These are phyloP conservation scores for Stephania japonica DNA, from an alignment of 164 flowering plant species.

Conservation along the genomic window DNA sequence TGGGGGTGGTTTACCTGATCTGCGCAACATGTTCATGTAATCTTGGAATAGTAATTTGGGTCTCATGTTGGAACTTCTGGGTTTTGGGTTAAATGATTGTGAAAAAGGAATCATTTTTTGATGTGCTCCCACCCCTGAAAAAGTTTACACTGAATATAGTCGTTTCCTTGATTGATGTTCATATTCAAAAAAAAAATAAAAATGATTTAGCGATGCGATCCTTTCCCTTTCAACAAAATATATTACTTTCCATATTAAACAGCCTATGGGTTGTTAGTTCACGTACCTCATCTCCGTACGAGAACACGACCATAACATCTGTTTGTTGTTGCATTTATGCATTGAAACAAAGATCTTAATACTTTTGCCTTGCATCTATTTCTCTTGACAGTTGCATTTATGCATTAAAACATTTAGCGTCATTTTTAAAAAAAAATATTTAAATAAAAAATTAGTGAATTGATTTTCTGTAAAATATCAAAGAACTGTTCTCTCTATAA, in stretches of 20 bases:
- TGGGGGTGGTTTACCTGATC: slow-evolving; percentile 12
- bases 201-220: background rate
- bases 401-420: background rate
- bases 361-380: background rate
- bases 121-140: background rate
- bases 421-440: too few relatives aligned
- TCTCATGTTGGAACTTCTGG: background rate
- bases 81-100: background rate
- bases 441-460: too few relatives aligned
- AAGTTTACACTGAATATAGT: background rate
- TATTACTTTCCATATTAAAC: background rate
- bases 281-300: background rate
- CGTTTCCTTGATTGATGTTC: background rate
- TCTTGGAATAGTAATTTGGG: background rate
- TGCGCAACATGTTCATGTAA: background rate
- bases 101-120: too few relatives aligned
- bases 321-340: background rate
- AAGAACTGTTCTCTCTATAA: background rate
- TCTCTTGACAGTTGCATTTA: background rate
- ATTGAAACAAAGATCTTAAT: background rate
- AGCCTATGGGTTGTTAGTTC: background rate
- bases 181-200: background rate
- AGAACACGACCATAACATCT: background rate
- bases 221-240: background rate
- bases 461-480: background rate